These are phyloP conservation scores for Sclerotinia glacialis DNA, from an alignment of 2,329 filamentous ascomycete genomes.

Conservation along the genomic window DNA sequence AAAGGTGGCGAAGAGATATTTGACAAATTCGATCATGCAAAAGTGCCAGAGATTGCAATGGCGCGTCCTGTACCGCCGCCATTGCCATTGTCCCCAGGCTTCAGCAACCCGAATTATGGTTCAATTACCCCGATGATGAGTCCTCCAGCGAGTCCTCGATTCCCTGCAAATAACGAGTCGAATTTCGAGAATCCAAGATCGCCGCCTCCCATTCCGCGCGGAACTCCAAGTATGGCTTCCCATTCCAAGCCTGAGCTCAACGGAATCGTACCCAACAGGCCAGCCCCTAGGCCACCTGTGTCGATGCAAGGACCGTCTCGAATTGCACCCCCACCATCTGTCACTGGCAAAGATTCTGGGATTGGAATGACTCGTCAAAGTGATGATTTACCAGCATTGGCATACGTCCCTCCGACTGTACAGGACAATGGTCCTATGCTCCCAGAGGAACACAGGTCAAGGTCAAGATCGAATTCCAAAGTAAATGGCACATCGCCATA, in stretches of 20 bases:
- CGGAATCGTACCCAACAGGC: conserved; percentile 71
- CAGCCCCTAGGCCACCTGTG: conserved; percentile 82
- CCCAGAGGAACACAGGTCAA: conserved; percentile 64
- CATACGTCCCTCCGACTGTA: conserved; percentile 37
- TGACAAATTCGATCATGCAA: conserved; percentile 93
- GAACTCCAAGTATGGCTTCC: conserved; percentile 37
- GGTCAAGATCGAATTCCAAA: conserved; percentile 68
- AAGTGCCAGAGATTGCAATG: conserved; percentile 54
- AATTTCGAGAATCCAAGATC: conserved; percentile 97
- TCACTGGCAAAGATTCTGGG: conserved; percentile 59
- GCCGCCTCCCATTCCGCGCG: conserved; percentile 77
- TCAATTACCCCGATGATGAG: conserved; percentile 52
- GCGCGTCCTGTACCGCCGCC: conserved; percentile 33
- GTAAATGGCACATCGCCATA: conserved; percentile 50
- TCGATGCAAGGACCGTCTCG: conserved; percentile 65
- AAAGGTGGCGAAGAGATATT: conserved; percentile 73
- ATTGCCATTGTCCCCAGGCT: conserved; percentile 40
- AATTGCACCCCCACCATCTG: conserved; percentile 55
- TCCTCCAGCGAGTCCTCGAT: conserved; percentile 79
- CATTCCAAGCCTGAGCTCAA: conserved; percentile 52
- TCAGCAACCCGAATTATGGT: conserved; percentile 56
- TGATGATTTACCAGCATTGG: conserved; percentile 50
- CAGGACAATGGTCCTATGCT: conserved; percentile 47
- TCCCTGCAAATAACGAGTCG: conserved; percentile 83
- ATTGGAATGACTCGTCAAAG: conserved; percentile 58